Evolutionary conservation across 352 stramenopile species (phyloP).

Genomic region (Phytophthora meadii): DNA sequence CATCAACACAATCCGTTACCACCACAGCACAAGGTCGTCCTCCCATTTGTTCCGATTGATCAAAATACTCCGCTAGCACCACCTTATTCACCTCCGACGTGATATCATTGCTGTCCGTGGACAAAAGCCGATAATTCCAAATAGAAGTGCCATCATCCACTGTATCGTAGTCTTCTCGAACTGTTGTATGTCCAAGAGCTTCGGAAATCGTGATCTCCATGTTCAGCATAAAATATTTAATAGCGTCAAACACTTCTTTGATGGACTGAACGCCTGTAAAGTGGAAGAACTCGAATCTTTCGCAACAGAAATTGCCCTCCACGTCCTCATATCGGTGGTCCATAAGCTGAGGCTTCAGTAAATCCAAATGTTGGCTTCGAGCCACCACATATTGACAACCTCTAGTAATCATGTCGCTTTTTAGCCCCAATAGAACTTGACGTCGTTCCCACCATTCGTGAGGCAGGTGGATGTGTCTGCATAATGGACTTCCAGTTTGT

Average conservation of each 20-base stretch:
- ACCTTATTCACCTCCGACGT: conserved; percentile 36
- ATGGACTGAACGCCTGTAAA: conserved; percentile 53
- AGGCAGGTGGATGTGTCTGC: conserved; percentile 35
- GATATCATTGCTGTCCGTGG: conserved; percentile 30
- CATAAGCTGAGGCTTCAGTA: conserved; percentile 42
- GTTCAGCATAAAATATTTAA: conserved; percentile 54
- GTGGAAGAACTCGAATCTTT: conserved; percentile 45
- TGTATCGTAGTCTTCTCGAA: conserved; percentile 58
- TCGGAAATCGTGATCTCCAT: conserved; percentile 71
- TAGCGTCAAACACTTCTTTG: conserved; percentile 60
- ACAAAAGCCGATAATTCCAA: conserved; percentile 55
- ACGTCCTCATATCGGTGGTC: conserved; percentile 33
- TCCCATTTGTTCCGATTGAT: conserved; percentile 23
- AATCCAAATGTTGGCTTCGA: conserved; percentile 44
- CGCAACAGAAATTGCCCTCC: conserved; percentile 42
- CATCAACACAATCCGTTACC: conserved; percentile 49
- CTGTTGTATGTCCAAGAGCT: conserved; percentile 50
- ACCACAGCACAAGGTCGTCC: conserved; percentile 37
- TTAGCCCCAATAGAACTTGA: conserved; percentile 43
- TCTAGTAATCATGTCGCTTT: conserved; percentile 46
- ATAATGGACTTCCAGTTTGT: conserved; percentile 33
- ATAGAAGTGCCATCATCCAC: conserved; percentile 36
- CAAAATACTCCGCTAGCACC: conserved; percentile 41
- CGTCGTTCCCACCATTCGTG: conserved; percentile 40
- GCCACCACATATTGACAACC: conserved; percentile 44